Evolutionary conservation across 192 early-diverging fungal genomes (phyloP).

Genomic region (Powellomyces hirtus): DNA sequence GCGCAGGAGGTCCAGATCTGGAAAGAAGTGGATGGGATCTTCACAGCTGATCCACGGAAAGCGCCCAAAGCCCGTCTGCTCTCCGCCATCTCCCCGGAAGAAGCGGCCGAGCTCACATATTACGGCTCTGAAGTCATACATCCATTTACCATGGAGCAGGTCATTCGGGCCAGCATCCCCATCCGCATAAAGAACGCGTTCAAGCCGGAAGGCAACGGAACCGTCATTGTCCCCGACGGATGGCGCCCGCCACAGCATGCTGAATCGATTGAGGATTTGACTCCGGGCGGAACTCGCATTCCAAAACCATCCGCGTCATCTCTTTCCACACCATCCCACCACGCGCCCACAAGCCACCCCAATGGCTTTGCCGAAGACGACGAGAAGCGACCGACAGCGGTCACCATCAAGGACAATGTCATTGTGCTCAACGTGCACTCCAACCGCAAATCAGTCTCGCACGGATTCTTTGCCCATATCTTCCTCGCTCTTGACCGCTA

Average conservation of each 20-base stretch:
- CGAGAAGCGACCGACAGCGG: constrained; percentile 81
- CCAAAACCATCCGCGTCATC: not conserved
- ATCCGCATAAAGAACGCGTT: constrained; percentile 99
- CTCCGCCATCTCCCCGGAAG: constrained; percentile 93
- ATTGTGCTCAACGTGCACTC: constrained; percentile 96
- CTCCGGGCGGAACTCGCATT: constrained; percentile 9
- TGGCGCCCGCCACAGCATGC: constrained; percentile 23
- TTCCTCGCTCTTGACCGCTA: constrained; percentile 83
- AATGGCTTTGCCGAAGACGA: constrained; percentile 3
- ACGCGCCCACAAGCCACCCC: not conserved
- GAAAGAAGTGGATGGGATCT: constrained; percentile 99
- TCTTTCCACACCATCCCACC: not conserved
- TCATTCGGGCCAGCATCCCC: constrained; percentile 92
- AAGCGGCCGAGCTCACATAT: constrained; percentile 97
- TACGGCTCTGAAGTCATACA: constrained; percentile 92
- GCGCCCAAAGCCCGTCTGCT: constrained; percentile 81
- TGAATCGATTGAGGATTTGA: constrained; percentile 5
- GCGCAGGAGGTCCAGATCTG: constrained; percentile 96
- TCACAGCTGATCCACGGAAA: constrained; percentile 98
- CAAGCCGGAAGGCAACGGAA: constrained; percentile 87
- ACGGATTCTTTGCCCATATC: constrained; percentile 97
- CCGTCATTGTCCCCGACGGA: constrained; percentile 87
- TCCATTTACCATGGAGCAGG: constrained; percentile 99
- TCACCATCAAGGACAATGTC: constrained; percentile 98
- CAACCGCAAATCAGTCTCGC: constrained; percentile 90